phyloP scores from a whole-genome alignment of 169 alveolate species.

The Eimeria maxima region DNA sequence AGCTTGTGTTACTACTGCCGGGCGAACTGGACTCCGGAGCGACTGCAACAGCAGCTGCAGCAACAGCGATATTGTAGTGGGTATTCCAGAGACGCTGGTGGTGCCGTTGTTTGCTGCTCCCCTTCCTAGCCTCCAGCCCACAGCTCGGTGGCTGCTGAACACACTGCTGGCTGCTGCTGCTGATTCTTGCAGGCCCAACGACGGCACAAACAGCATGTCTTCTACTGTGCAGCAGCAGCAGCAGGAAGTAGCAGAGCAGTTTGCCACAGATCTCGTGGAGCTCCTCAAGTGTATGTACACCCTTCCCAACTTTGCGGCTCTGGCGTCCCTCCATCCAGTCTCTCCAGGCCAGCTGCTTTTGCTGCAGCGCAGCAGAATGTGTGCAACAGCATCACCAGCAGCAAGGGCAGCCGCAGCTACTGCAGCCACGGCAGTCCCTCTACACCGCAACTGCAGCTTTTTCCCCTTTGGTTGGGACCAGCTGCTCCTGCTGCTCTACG shows the following conservation, averaged over 20 bases:
- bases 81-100: too few relatives aligned
- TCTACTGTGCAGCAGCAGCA: slow-evolving; percentile 11
- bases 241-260: slow-evolving; percentile 50
- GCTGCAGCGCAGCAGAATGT: slow-evolving; percentile 24
- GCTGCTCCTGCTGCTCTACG: slow-evolving; percentile 66
- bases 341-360: slow-evolving; percentile 24
- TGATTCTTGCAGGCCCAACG: not conserved
- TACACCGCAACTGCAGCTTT: slow-evolving; percentile 58
- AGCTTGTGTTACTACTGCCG: too few relatives aligned
- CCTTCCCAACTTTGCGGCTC: slow-evolving; percentile 57
- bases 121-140: too few relatives aligned
- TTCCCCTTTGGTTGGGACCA: slow-evolving; percentile 81
- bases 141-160: slow-evolving; percentile 67
- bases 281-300: not conserved
- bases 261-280: not conserved
- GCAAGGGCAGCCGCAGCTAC: slow-evolving; percentile 25
- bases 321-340: slow-evolving; percentile 15
- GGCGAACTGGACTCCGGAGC: too few relatives aligned
- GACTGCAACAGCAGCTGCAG: too few relatives aligned
- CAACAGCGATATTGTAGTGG: too few relatives aligned
- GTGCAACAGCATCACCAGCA: slow-evolving; percentile 9
- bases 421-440: not conserved
- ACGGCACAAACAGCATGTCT: too few relatives aligned
- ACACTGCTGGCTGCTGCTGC: slow-evolving; percentile 26
- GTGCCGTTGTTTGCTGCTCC: too few relatives aligned